Evolutionary conservation across 176 grass and related monocot genomes (phyloP).

Genomic region (Tillandsia leiboldiana): DNA sequence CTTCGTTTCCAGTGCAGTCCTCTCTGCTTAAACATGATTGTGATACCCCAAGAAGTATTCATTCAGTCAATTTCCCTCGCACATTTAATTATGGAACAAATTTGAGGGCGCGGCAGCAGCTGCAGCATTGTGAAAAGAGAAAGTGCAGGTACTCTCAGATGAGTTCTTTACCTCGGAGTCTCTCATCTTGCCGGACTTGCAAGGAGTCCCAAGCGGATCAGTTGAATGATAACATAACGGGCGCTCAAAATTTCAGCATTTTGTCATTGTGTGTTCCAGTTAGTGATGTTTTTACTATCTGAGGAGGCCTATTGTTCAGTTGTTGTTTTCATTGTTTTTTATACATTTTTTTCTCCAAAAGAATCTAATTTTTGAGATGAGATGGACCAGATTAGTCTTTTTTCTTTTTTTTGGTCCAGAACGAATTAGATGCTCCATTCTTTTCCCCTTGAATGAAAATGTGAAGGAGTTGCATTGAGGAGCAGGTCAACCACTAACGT

Average conservation of each 20-base stretch:
- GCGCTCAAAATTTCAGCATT: conserved; percentile 6
- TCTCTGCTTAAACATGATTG: not conserved
- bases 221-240: not conserved
- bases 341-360: not conserved
- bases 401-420: not conserved
- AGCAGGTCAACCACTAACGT: no score
- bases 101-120: conserved; percentile 1
- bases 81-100: conserved; percentile 3
- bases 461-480: no score
- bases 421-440: no score
- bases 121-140: not conserved
- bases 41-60: not conserved
- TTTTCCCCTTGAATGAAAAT: no score
- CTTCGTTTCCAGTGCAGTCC: not conserved
- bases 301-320: not conserved
- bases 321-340: not conserved
- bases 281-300: not conserved
- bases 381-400: not conserved
- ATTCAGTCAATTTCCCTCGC: conserved; percentile 11
- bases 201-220: not conserved
- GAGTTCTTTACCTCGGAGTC: conserved; percentile 9
- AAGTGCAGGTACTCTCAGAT: not conserved
- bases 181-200: not conserved
- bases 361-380: not conserved
- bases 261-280: conserved; percentile 10